Evolutionary conservation across 495 filamentous ascomycete genomes (phyloP), one percentile per base, ranked within the genome.

Genomic region (Usnea hakonensis): DNA sequence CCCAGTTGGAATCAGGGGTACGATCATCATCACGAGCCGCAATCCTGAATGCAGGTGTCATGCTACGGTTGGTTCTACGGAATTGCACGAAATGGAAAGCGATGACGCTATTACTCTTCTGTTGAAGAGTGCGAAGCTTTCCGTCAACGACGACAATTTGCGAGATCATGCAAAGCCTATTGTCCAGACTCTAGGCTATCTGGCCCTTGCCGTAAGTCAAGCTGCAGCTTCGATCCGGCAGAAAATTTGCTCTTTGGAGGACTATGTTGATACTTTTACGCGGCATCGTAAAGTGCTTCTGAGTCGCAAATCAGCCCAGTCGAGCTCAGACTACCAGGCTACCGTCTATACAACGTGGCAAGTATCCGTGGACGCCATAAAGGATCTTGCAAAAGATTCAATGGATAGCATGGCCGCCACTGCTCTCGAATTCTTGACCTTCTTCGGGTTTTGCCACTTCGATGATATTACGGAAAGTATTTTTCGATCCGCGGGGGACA

Each of bases 21-120:
- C 67, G 21, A 68, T 80, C 28, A 55, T 80, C 0, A 63, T 80
- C 38, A 80, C 78, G 11, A 76, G 73, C 40, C 70, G 77, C 23
- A 75, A 79, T 54, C 73, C 65, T 5, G 67, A 70, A 0, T 59
- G 62, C 41, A 66, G 60, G 53, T 28, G 64, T 23, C 69, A 75
- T 69, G 69, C 65, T 26, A 77, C 67, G 16, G 69, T 67, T 40
- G 71, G 72, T 10, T 67, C 52, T 16, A 70, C 69, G 48, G 38
- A 66, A 3, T 68, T 77, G 57, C 61, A 69, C 37, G 62, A 65
- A 19, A 67, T 79, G 69, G 43, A 66, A 36, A 33, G 44, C 33
- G 57, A 72, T 6, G 75, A 77, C 19, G 72, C 74, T 11, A 64
- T 64, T 11, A 60, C 37, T 28, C 65, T 79, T 32, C 69, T 79